Conservation (phyloP, 345 rosid species). For the Linum lewisii region DNA sequence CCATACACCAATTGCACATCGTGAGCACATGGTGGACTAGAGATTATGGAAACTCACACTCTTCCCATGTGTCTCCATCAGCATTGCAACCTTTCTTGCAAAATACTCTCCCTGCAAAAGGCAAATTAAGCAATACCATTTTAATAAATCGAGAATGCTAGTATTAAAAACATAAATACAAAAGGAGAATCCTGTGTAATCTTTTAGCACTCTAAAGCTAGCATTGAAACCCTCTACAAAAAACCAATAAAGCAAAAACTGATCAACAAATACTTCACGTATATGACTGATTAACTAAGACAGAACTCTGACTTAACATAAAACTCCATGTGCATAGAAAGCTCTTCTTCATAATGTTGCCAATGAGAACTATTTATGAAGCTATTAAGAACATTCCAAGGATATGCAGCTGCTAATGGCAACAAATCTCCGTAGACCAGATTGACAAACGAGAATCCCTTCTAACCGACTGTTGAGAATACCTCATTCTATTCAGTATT, state of each 20-base stretch:
- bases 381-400: background rate
- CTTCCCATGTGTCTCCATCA: constrained; percentile 87
- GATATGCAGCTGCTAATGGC: background rate
- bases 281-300: background rate
- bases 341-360: no score
- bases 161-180: no score
- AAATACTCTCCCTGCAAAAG: constrained; percentile 86
- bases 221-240: background rate
- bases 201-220: background rate
- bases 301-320: background rate
- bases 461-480: background rate
- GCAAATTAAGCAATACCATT: background rate
- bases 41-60: constrained; percentile 51
- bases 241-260: background rate
- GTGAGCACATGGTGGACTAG: constrained; percentile 3
- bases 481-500: background rate
- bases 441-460: background rate
- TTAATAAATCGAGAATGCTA: background rate
- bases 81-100: constrained; percentile 91
- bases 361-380: background rate
- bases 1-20: background rate
- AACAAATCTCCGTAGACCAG: background rate
- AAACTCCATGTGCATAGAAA: background rate
- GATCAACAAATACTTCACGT: background rate
- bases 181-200: background rate